A percentile compares a stretch with the other conserved stretches of the same genome.
phyloP scores from a whole-genome alignment of 495 filamentous ascomycete genomes.

The Trichoderma parareesei region DNA sequence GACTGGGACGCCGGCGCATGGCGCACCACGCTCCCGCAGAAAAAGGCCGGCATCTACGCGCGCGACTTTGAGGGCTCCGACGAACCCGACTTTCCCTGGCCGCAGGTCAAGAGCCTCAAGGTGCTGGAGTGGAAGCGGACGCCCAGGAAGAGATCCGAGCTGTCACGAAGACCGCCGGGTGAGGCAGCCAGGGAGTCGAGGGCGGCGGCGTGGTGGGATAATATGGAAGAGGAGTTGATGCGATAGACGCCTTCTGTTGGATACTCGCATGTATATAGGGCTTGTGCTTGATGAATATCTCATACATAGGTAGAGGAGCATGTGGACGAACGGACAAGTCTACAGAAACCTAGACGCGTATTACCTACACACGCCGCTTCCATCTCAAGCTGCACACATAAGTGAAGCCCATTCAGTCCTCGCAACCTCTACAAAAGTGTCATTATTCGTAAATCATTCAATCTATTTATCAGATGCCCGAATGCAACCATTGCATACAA shows the following conservation, averaged over 20 bases:
- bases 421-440: neutral
- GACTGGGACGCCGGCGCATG: neutral
- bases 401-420: neutral
- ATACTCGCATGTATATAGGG: neutral
- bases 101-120: neutral
- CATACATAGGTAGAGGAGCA: neutral
- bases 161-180: neutral
- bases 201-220: conserved; percentile 5
- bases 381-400: neutral
- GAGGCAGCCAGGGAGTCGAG: neutral
- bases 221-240: conserved; percentile 6
- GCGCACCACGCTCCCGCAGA: conserved; percentile 15
- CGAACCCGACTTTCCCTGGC: conserved; percentile 10
- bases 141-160: neutral
- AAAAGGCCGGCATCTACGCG: conserved; percentile 1
- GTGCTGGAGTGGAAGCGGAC: neutral
- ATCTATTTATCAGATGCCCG: neutral
- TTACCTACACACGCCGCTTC: no score
- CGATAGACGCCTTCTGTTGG: neutral
- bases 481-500: neutral
- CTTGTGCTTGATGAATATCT: neutral
- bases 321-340: neutral
- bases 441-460: neutral
- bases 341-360: neutral
- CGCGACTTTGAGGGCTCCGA: neutral